Evolutionary conservation across 352 stramenopile species (phyloP).

Genomic region (Plasmopara muralis): DNA sequence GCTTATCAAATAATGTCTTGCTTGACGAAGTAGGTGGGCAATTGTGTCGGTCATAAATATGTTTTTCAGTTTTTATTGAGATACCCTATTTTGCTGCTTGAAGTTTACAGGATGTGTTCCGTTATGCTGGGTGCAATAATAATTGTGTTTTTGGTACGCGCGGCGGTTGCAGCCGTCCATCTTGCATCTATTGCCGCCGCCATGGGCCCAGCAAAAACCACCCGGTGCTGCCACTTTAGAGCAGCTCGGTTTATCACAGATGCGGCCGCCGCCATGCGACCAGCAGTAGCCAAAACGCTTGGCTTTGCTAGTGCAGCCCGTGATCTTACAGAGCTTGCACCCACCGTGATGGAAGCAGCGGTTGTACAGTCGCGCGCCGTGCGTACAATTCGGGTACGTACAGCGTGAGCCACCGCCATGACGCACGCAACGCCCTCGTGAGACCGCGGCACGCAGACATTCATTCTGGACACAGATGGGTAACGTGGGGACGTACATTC

Average conservation of each 20-base stretch:
- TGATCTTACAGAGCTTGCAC: conserved; percentile 57
- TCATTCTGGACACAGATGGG: conserved; percentile 51
- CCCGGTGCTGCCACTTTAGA: conserved; percentile 58
- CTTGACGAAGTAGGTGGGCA: no score
- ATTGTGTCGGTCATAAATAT: no score
- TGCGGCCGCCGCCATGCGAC: conserved; percentile 57
- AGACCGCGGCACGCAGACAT: conserved; percentile 46
- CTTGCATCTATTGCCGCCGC: conserved; percentile 63
- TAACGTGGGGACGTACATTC: conserved; percentile 56
- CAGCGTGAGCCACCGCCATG: conserved; percentile 51
- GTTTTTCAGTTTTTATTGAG: no score
- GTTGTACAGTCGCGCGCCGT: conserved; percentile 54
- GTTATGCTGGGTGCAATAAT: conserved; percentile 66
- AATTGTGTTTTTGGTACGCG: conserved; percentile 62
- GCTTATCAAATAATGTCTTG: no score
- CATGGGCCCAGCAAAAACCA: conserved; percentile 66
- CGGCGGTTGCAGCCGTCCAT: conserved; percentile 61
- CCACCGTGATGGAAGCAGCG: conserved; percentile 62
- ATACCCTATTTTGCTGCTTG: background rate
- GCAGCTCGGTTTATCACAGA: conserved; percentile 45
- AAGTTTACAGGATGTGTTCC: background rate
- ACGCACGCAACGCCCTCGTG: conserved; percentile 43
- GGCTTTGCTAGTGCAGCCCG: conserved; percentile 55
- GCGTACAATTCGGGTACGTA: conserved; percentile 50
- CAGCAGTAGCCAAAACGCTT: conserved; percentile 73